These are phyloP conservation scores for Podospora conica DNA, from an alignment of 495 filamentous ascomycete genomes.

Conservation along the genomic window DNA sequence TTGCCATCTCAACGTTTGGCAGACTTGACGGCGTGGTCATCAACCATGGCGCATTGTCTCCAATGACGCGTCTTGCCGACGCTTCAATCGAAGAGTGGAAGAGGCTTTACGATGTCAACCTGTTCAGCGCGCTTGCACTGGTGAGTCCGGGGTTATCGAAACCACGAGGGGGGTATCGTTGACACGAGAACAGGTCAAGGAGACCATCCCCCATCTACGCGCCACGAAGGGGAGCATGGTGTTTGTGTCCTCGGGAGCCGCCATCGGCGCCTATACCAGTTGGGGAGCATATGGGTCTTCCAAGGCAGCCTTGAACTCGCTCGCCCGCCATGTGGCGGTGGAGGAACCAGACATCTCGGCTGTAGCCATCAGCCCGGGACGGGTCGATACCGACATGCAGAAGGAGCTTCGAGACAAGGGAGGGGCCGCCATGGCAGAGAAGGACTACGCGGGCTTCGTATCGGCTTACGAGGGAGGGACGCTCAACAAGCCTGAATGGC, in stretches of 20 bases:
- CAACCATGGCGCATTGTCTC: slow-evolving; percentile 78
- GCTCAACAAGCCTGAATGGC: slow-evolving; percentile 74
- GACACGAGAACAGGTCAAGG: slow-evolving; percentile 53
- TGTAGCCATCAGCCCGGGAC: slow-evolving; percentile 70
- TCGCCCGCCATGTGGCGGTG: slow-evolving; percentile 61
- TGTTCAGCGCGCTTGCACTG: slow-evolving; percentile 72
- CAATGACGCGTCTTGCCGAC: slow-evolving; percentile 66
- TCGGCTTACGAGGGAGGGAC: slow-evolving; percentile 58
- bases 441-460: slow-evolving; percentile 63
- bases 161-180: background rate
- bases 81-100: slow-evolving; percentile 65
- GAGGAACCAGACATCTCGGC: slow-evolving; percentile 76
- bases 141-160: slow-evolving; percentile 42
- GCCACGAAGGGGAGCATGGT: slow-evolving; percentile 61
- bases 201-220: slow-evolving; percentile 66
- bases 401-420: slow-evolving; percentile 69
- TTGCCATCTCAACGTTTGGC: slow-evolving; percentile 60
- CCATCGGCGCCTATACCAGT: slow-evolving; percentile 56
- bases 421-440: slow-evolving; percentile 51
- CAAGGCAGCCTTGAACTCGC: slow-evolving; percentile 85
- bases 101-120: slow-evolving; percentile 70
- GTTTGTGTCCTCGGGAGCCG: slow-evolving; percentile 72
- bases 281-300: slow-evolving; percentile 79
- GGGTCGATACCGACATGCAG: slow-evolving; percentile 94
- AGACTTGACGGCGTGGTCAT: slow-evolving; percentile 74